phyloP scores from a whole-genome alignment of 768 basidiomycete genomes.

The Trametes sanguinea region DNA sequence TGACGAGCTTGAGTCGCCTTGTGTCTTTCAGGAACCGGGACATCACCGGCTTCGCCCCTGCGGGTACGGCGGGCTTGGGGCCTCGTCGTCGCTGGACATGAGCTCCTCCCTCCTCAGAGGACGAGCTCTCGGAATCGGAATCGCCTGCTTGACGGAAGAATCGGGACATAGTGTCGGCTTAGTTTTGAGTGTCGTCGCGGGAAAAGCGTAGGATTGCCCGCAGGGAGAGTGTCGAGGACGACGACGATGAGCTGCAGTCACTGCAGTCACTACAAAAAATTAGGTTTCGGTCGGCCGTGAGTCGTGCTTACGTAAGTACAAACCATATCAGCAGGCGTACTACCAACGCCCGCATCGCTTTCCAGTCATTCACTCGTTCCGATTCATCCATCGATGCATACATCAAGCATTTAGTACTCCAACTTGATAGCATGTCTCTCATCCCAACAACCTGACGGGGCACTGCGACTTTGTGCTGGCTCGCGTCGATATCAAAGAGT shows the following conservation, averaged over 20 bases:
- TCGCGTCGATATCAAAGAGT: no score
- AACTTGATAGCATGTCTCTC: no score
- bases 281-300: conserved; percentile 18
- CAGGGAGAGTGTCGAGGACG: conserved; percentile 15
- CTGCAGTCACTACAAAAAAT: conserved; percentile 16
- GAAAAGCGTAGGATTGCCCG: conserved; percentile 11
- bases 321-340: background rate
- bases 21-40: conserved; percentile 72
- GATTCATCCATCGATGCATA: no score
- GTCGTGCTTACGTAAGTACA: conserved; percentile 9
- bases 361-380: no score
- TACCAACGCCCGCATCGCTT: background rate
- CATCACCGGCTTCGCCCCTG: conserved; percentile 61
- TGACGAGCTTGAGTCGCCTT: conserved; percentile 54
- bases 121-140: conserved; percentile 81
- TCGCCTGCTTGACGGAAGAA: conserved; percentile 88
- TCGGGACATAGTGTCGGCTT: conserved; percentile 63
- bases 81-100: conserved; percentile 74
- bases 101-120: conserved; percentile 62
- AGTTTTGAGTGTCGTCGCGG: conserved; percentile 4
- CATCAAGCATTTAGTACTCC: no score
- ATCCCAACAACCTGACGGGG: no score
- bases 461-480: no score
- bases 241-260: conserved; percentile 8
- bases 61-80: conserved; percentile 45